These are phyloP conservation scores for Diplotaxis tenuifolia DNA, from an alignment of 345 rosid species.

Conservation along the genomic window DNA sequence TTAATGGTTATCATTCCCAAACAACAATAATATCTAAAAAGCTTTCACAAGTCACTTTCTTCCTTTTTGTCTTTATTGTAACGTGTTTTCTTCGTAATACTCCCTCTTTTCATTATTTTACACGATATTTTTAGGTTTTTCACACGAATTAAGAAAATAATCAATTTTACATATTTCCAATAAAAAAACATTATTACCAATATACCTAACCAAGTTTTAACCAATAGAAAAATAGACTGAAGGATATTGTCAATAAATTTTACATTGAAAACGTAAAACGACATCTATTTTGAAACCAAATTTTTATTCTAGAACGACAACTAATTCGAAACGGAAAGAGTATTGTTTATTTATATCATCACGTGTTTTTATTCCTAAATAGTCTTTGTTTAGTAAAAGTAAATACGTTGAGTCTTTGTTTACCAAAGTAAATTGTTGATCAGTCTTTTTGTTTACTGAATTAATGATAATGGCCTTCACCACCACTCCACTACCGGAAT, in stretches of 20 bases:
- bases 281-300: no score
- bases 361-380: not conserved
- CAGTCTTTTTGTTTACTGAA: not conserved
- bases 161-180: no score
- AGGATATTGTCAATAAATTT: no score
- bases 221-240: no score
- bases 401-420: not conserved
- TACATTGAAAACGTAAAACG: no score
- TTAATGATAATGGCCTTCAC: not conserved
- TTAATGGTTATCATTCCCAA: not conserved
- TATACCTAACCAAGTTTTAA: no score
- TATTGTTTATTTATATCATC: not conserved
- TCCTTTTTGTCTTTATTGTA: slow-evolving; percentile 2
- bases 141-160: no score
- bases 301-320: no score
- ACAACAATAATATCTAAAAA: not conserved
- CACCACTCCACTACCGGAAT: not conserved
- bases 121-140: no score
- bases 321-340: no score
- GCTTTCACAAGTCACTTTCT: not conserved
- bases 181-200: no score
- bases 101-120: no score
- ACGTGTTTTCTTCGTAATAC: not conserved
- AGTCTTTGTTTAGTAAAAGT: slow-evolving; percentile 7
- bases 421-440: not conserved